Evolutionary conservation across 805 yeast genomes (phyloP).

Genomic region (Metschnikowia koreensis): DNA sequence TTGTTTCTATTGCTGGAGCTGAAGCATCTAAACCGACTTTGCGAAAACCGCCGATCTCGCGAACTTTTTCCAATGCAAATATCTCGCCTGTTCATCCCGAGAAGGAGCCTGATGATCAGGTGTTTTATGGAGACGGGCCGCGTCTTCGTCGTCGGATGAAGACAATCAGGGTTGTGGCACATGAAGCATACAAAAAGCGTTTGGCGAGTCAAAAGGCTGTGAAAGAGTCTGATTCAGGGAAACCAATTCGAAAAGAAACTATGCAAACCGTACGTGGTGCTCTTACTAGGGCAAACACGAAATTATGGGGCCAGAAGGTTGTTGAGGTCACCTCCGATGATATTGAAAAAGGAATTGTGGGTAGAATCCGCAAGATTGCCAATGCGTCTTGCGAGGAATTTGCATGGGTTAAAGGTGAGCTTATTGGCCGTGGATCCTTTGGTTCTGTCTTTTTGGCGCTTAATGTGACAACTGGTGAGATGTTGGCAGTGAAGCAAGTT

Average conservation of each 20-base stretch:
- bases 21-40: conserved; percentile 23
- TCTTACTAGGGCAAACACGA: conserved; percentile 75
- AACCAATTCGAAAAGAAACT: conserved; percentile 2
- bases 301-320: conserved; percentile 95
- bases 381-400: conserved; percentile 75
- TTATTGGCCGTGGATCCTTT: conserved; percentile 94
- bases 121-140: conserved; percentile 41
- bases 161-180: conserved; percentile 89
- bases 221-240: background rate
- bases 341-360: conserved; percentile 59
- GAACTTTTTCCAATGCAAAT: conserved; percentile 44
- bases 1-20: background rate
- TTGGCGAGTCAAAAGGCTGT: conserved; percentile 25
- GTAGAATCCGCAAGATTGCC: conserved; percentile 59
- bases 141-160: conserved; percentile 65
- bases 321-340: conserved; percentile 83
- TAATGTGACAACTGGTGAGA: conserved; percentile 95
- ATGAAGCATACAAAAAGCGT: conserved; percentile 63
- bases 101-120: conserved; percentile 31
- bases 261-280: background rate
- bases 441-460: conserved; percentile 91
- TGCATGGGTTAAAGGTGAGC: conserved; percentile 97
- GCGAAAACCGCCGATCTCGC: conserved; percentile 29
- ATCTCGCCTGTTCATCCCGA: conserved; percentile 33
- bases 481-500: conserved; percentile 98